Base-by-base conservation (phyloP, 208 protist genomes). In the Trypanosoma congolense region DNA sequence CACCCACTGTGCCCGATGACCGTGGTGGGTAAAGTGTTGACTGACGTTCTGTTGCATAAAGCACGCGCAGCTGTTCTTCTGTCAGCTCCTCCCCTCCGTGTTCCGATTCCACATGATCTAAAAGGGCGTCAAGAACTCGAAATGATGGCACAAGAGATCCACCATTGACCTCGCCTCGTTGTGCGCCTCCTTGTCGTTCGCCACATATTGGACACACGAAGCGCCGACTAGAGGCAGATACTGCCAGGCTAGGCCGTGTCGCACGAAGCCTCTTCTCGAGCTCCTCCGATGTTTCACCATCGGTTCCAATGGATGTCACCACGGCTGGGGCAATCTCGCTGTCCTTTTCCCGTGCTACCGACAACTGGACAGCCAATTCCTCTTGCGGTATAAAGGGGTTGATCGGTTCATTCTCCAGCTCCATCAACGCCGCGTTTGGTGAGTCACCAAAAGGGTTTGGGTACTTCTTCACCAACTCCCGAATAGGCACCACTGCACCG, bases 381-480 rank as follows among this genome's bases (percentile, higher is more conserved):
- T 92, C 78, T 25, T 78, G 41, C 19, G 70, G 56, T 10, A 83
- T 36, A 52, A 93, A 93, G 1, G 86, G 86, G 58, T 93, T 93
- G 3, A 90, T 45, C 16, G 86, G 82, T 65, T 90, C 86, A 58
- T 77, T 73, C 54, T 80, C 74, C 29, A 74, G 54, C 65, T 90
- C 76, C 67, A 71, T 54, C 54, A 80, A 35, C 4, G 65, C 64
- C 30, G 67, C 77, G 59, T 86, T 84, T 4, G 75, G 62, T 8
- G 76, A 83, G 48, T 84, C 72, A 9, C 86, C 86, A 49, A 93
- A 93, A 1, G 86, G 86, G 60, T 93, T 93, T 4, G 82, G 74
- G 53, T 83, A 93, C 33, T 77, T 81, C 19, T 75, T 74, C n/a
- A 72, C 72, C n/a, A 73, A 51, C 70, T 93, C 77, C 29, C 70